Evolutionary conservation across 2,329 filamentous ascomycete species (phyloP), one percentile per base, ranked within the genome.

Genomic region (Aspergillus uvarum): DNA sequence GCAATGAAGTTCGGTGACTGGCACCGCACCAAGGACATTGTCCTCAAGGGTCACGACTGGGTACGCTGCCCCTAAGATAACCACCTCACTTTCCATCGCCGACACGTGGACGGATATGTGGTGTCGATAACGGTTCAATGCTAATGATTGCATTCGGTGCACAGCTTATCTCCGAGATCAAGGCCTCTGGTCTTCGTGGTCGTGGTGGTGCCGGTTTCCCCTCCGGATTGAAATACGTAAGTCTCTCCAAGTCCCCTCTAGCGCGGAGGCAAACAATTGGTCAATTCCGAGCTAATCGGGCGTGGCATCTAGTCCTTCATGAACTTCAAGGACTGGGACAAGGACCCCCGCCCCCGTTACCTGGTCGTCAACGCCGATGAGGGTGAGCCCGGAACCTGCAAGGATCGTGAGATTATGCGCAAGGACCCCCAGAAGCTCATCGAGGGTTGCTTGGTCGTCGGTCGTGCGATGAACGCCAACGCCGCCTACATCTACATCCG

Each of bases 301-400:
- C 38, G 42, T 48, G n/a, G 49, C 38, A 32, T 10, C n/a, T 73
- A 96, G 92, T 97, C 93, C 53, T 99, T 99, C 80, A 99, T 99
- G 95, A 99, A 99, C 85, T 93, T 94, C 84, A 97, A 97, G 81
- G 95, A 92, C 72, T 99, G 95, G 95, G 94, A 99, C 73, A 96
- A 99, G 82, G 95, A 98, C 77, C 89, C 80, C 71, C 96, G 96
- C 81, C 95, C 95, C 67, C 89, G 95, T 73, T 99, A 99, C 76
- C 84, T 99, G 58, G 94, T 99, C 63, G 92, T 99, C 82, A 99
- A 99, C 74, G 95, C 95, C 68, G 95, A 99, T 77, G 95, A 99
- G 82, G 95, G 95, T 73, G 95, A 99, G 81, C 95, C 95, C 31
- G 95, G 95, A 78, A 99, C 95, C 56, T 99, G 95, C 88, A 99